Base-by-base conservation (phyloP, 2,329 filamentous ascomycete genomes). In the Clarireedia sp. region DNA sequence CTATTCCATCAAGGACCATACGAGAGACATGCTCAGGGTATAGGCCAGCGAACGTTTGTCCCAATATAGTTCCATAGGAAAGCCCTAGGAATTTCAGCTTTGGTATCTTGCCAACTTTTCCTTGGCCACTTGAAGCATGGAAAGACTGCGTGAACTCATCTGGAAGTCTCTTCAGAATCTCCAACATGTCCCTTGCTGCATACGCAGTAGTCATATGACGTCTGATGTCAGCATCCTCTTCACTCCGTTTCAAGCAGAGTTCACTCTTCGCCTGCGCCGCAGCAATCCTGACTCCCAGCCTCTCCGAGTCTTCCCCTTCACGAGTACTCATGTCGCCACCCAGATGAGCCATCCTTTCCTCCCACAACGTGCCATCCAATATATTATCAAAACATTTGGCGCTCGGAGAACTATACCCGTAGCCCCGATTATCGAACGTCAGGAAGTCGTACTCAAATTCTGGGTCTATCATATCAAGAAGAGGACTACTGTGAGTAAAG, bases 391-490 rank as follows among this genome's bases (percentile, higher is more conserved):
- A 54, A 40, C 51, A 54, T n/a, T 36, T 24, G 5, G 51, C 51
- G 21, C 54, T 55, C 7, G 54, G 54, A n/a, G 17, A 23, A 19
- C 47, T 55, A 45, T 55, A 55, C 14, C 47, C 54, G 26, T 40
- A 45, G 3, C 51, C 46, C 40, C 54, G n/a, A 26, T 55, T 36
- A 29, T 55, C 47, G 24, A 55, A 55, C 16, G 38, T 46, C 23
- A 44, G 41, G 24, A 55, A 55, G n/a, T 51, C 54, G 17, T 41
- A 41, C n/a, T 41, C 38, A 16, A 17, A 41, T 17, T 19, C 38
- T 9, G 38, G 38, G 17, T 55, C 38, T n/a, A 55, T 23, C 16
- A 19, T 3, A 50, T 51, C 54, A 10, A 41, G 19, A 51, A 51
- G 6, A 33, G 45, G 7, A 9, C 10, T 17, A 37, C 5, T 6